These are phyloP conservation scores for Verticillium zaregamsianum DNA, from an alignment of 2,329 filamentous ascomycete genomes.

Conservation along the genomic window DNA sequence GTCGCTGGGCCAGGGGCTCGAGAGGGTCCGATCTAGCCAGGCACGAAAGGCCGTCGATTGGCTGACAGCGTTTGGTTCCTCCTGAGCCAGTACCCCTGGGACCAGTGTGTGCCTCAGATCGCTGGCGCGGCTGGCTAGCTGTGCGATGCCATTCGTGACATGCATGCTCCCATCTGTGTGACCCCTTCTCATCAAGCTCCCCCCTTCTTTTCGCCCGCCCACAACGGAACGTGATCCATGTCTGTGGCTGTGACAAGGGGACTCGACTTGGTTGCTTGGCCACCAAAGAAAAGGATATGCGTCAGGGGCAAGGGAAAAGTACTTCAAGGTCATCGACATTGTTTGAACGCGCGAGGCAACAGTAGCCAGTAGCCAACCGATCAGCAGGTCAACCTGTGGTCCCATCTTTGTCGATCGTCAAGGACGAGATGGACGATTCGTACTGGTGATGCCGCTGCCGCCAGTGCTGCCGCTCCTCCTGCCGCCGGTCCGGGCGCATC, in stretches of 20 bases:
- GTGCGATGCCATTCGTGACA: background rate
- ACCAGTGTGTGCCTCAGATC: background rate
- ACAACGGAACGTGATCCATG: background rate
- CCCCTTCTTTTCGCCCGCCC: background rate
- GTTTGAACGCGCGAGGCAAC: background rate
- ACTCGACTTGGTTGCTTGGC: background rate
- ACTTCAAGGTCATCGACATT: background rate
- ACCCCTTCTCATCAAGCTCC: background rate
- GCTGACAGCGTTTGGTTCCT: background rate
- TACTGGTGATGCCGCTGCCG: background rate
- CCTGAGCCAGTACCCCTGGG: background rate
- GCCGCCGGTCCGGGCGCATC: background rate
- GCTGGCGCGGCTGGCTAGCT: background rate
- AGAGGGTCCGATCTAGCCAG: background rate
- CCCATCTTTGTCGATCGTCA: background rate
- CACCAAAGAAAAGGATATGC: background rate
- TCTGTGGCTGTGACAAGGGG: background rate
- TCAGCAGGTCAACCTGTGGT: background rate
- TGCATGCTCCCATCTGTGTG: background rate
- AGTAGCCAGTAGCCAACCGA: background rate
- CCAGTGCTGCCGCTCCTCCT: background rate
- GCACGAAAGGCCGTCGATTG: background rate
- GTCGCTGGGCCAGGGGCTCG: background rate
- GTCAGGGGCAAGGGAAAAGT: background rate
- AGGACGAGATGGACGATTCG: background rate